These are phyloP conservation scores for Blepharisma undulans DNA, from an alignment of 169 alveolate species.

Conservation along the genomic window DNA sequence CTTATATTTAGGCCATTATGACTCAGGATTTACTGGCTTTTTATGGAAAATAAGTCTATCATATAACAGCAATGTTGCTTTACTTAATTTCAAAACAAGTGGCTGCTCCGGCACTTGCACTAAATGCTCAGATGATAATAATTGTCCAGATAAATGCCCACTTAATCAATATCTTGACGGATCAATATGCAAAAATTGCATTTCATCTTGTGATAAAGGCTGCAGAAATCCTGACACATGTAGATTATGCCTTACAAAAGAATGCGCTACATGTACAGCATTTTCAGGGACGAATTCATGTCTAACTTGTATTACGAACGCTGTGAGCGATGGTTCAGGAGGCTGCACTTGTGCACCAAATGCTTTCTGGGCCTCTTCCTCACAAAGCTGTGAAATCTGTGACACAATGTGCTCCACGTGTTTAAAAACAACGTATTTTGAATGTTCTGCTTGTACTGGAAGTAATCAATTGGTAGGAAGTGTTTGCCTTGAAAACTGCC, in stretches of 20 bases:
- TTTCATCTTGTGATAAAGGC: not conserved
- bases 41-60: not conserved
- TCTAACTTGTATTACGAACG: not conserved
- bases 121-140: not conserved
- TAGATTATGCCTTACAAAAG: not conserved
- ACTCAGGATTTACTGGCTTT: not conserved
- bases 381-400: not conserved
- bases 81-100: not conserved
- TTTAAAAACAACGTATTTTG: not conserved
- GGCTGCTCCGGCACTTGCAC: not conserved
- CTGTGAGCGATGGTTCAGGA: not conserved
- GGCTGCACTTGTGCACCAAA: not conserved
- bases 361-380: not conserved
- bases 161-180: not conserved
- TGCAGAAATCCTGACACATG: not conserved
- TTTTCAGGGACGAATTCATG: not conserved
- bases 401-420: not conserved
- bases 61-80: too few relatives aligned
- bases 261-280: not conserved
- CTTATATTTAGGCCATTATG: not conserved
- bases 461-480: not conserved
- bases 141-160: not conserved
- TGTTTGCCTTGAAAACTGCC: not conserved
- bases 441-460: not conserved
- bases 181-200: not conserved